Evolutionary conservation across 495 filamentous ascomycete species (phyloP), one percentile per base, ranked within the genome.

Genomic region (Annulohypoxylon maeteangense): DNA sequence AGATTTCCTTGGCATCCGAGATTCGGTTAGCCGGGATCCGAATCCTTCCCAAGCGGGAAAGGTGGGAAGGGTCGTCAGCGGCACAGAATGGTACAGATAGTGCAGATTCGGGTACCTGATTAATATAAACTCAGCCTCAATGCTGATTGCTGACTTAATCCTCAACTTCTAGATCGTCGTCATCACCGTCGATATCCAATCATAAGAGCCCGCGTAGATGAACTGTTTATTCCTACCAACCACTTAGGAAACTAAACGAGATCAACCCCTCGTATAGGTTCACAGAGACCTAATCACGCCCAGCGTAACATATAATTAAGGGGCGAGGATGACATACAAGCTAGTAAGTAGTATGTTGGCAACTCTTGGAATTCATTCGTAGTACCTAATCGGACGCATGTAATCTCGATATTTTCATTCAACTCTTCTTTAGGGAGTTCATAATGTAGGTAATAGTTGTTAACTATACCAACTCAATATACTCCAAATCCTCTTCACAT

Each of bases 1-100:
- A 29, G 29, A 54, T 54, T 54, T 54, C 50, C 50, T 54, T 54
- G 50, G 50, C 50, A 54, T 54, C 50, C 27, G 29, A 54, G 50
- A 54, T 54, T 20, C 27, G 50, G 50, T 18, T 54, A 54, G 27
- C 50, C 25, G 50, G 27, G 50, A 34, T 54, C 27, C n/a, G n/a
- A 20, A 54, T 54, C 50, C 50, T 32, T 54, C 47, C 47, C 50
- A 34, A 54, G 8, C 29, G 50, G 50, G 12, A 54, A 18, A n/a
- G n/a, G n/a, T n/a, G n/a, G n/a, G n/a, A n/a, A n/a, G n/a, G n/a
- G 25, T 54, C 50, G 27, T 34, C n/a, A 54, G 27, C 25, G 25
- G 29, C 29, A 10, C 50, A 54, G n/a, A 6, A 8, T 34, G 4
- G 22, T 25, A 25, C 36, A 40, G 36, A 40, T 40, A 40, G 11